Percentiles rank a stretch among this genome's conserved stretches.
These are phyloP conservation scores for Fusarium sp. DNA, from an alignment of 2,329 filamentous ascomycete species.

Conservation along the genomic window DNA sequence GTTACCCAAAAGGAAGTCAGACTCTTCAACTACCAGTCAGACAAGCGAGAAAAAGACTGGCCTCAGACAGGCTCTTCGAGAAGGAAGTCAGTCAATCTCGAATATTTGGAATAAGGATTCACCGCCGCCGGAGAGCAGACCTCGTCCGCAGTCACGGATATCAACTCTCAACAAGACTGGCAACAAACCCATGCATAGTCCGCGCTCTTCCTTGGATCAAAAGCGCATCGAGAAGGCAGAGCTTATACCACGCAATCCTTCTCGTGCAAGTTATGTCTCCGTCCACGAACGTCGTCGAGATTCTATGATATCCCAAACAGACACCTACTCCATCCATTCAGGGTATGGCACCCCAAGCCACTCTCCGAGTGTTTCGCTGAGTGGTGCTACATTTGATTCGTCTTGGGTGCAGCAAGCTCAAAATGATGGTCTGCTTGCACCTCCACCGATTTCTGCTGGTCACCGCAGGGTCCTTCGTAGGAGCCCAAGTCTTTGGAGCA, in stretches of 20 bases:
- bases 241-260: slow-evolving; percentile 51
- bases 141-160: slow-evolving; percentile 40
- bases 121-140: slow-evolving; percentile 38
- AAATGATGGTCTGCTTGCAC: slow-evolving; percentile 20
- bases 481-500: slow-evolving; percentile 67
- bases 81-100: slow-evolving; percentile 57
- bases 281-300: slow-evolving; percentile 61
- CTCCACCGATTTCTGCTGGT: slow-evolving; percentile 33
- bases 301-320: slow-evolving; percentile 65
- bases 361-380: slow-evolving; percentile 52
- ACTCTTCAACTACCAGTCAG: slow-evolving; percentile 19
- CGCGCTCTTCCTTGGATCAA: slow-evolving; percentile 6
- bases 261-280: slow-evolving; percentile 59
- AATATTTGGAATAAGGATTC: slow-evolving; percentile 62
- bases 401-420: slow-evolving; percentile 27
- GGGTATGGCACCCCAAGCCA: slow-evolving; percentile 54
- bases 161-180: slow-evolving; percentile 19
- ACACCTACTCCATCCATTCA: slow-evolving; percentile 63
- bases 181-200: slow-evolving; percentile 4
- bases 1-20: slow-evolving; percentile 37
- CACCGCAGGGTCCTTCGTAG: slow-evolving; percentile 45
- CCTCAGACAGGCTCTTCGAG: slow-evolving; percentile 62
- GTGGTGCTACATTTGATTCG: slow-evolving; percentile 40
- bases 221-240: slow-evolving; percentile 38
- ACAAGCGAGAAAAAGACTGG: slow-evolving; percentile 55